Evolutionary conservation across 75 land plant species (phyloP), one percentile per base, ranked within the genome.

Genomic region (Sequoia sempervirens): DNA sequence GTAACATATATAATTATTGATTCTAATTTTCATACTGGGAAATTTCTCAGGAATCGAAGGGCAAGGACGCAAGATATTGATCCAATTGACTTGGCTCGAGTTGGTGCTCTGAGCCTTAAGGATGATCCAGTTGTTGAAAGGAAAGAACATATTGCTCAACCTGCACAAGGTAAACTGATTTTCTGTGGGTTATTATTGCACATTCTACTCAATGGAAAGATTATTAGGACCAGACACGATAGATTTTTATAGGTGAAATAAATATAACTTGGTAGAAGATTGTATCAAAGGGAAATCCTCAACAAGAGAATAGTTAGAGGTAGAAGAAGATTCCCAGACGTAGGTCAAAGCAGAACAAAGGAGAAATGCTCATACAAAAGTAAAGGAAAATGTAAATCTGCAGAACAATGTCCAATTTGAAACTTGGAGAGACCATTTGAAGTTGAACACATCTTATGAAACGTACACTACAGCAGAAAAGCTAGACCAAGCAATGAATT

Each of bases 21-120:
- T 53, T 7, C 10, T 45, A 81, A 52, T 30, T 50, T 81, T 28
- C 4, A 0, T 20, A 30, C 15, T 54, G 56, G 37, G 0, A 14
- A 5, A 15, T 53, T 78, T 6, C 12, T 53, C 53, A 84, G 90
- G 74, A 76, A 84, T 50, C 81, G 90, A 84, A 88, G 85, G 66
- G 70, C 84, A 36, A 84, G 90, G 23, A 84, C 85, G 43, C 88
- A 87, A 82, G 52, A 80, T 82, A 85, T 70, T 36, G 56, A 70
- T 40, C 81, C 88, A 15, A 40, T 83, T 38, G 85, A 79, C 30
- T 78, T 85, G 18, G 43, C 81, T 66, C 85, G 89, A 41, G 87
- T 88, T 80, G 82, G 85, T 50, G 82, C 81, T 58, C 82, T 84
- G 13, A 79, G 82, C 64, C 81, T 84, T 17, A 66, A 84, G 26